Evolutionary conservation across 2,329 filamentous ascomycete genomes (phyloP), one percentile per base, ranked within the genome.

Genomic region (Colletotrichum australisinense): DNA sequence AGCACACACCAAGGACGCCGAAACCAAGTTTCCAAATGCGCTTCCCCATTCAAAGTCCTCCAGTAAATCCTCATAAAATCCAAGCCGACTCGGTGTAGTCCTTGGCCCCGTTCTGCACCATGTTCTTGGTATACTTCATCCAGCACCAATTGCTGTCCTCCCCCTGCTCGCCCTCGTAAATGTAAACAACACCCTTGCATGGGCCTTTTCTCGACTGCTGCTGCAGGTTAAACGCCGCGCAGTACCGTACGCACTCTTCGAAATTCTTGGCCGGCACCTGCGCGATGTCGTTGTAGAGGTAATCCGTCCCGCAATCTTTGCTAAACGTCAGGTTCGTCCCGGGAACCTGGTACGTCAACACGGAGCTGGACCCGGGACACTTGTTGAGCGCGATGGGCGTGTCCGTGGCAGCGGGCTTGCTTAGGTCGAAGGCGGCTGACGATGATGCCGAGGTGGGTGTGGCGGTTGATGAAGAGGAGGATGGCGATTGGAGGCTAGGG

Each of bases 121-220:
- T 73, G 28, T 73, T 73, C 67, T 70, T 57, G 22, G 35, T 66
- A n/a, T 73, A 73, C 71, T 73, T 73, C 32, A 73, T 4, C 71
- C 71, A 73, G 67, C 71, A 73, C 26, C 63, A 73, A 12, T 63
- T 63, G 19, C 38, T 28, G 9, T 70, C 67, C 46, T 62, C 63
- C 22, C 67, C 67, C 46, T 73, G 60, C 4, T 56, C 60, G 32
- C 63, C 71, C 49, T 35, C 59, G 60, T 57, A 70, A 2, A 73
- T 57, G 22, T 65, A 73, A 9, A 73, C 71, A 7, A 73, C 38
- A 7, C 71, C 71, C 5, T 49, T 68, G 49, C 71, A 73, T 5
- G 67, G 67, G 12, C 71, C 67, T 8, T 66, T 58, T 6, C 57
- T 59, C 1, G 71, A 70, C 60, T 73, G 71, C 32, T 60, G 58